These are phyloP conservation scores for Sistotremastrum suecicum DNA, from an alignment of 768 basidiomycete genomes.

Conservation along the genomic window DNA sequence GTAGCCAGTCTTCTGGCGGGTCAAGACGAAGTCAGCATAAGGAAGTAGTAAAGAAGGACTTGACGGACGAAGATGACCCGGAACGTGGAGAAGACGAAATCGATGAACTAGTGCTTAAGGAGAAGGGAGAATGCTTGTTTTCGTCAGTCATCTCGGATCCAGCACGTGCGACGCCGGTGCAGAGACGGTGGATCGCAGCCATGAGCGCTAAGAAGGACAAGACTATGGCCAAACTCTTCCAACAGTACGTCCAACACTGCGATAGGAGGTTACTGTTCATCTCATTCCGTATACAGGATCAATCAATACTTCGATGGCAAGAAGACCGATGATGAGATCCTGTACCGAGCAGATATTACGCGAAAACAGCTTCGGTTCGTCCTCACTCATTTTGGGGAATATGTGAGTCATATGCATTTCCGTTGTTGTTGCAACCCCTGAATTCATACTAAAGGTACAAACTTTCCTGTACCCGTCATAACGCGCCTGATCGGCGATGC, in stretches of 20 bases:
- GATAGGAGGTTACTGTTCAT: background rate
- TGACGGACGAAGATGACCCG: slow-evolving; percentile 16
- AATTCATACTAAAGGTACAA: slow-evolving; percentile 24
- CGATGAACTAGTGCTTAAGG: slow-evolving; percentile 15
- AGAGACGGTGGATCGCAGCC: slow-evolving; percentile 77
- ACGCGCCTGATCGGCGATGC: slow-evolving; percentile 1
- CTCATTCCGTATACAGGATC: slow-evolving; percentile 34
- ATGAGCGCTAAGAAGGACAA: slow-evolving; percentile 78
- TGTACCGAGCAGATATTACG: slow-evolving; percentile 77
- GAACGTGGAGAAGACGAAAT: slow-evolving; percentile 32
- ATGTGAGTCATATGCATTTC: slow-evolving; percentile 34
- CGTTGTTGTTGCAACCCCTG: slow-evolving; percentile 2
- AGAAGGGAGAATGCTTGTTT: slow-evolving; percentile 28
- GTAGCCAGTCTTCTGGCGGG: background rate
- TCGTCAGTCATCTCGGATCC: slow-evolving; percentile 74
- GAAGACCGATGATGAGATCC: slow-evolving; percentile 83
- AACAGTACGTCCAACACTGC: slow-evolving; percentile 37
- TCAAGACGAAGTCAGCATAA: slow-evolving; percentile 11
- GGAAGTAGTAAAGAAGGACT: slow-evolving; percentile 18
- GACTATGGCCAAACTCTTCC: slow-evolving; percentile 56
- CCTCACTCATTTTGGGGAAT: slow-evolving; percentile 75
- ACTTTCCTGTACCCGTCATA: slow-evolving; percentile 39
- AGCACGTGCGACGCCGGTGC: slow-evolving; percentile 60
- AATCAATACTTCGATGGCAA: slow-evolving; percentile 92
- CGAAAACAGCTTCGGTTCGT: slow-evolving; percentile 75